Percentiles rank a stretch among this genome's conserved stretches.
These are phyloP conservation scores for Paxillus involutus DNA, from an alignment of 768 basidiomycete genomes.

Conservation along the genomic window DNA sequence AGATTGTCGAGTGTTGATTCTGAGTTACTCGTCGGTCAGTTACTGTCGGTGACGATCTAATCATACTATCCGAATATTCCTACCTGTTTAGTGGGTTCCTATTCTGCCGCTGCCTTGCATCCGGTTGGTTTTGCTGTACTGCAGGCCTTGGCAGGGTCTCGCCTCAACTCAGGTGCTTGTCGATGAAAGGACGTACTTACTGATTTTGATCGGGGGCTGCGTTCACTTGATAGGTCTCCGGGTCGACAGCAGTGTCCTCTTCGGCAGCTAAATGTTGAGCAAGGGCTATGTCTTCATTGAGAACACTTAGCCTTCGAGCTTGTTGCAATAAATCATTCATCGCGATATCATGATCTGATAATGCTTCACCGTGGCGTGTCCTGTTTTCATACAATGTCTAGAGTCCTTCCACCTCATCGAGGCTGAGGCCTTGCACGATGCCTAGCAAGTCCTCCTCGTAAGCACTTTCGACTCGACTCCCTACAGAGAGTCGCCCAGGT, in stretches of 20 bases:
- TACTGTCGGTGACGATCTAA: not conserved
- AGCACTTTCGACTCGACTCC: conserved; percentile 18
- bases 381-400: conserved; percentile 8
- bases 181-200: not conserved
- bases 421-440: conserved; percentile 18
- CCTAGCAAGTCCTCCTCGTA: conserved; percentile 26
- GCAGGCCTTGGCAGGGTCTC: not conserved
- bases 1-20: not conserved
- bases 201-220: not conserved
- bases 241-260: not conserved
- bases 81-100: conserved; percentile 7
- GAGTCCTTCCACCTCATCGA: conserved; percentile 19
- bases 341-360: conserved; percentile 26
- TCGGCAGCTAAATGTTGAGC: conserved; percentile 18
- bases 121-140: not conserved
- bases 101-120: not conserved
- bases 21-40: not conserved
- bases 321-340: conserved; percentile 26
- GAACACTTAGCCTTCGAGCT: conserved; percentile 10
- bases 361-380: not conserved
- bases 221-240: not conserved
- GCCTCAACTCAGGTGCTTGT: conserved; percentile 3
- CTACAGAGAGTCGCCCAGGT: not conserved
- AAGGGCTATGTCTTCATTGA: conserved; percentile 22
- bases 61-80: not conserved